Base-by-base conservation (phyloP, 805 yeast species). In the Lipomyces japonicus region DNA sequence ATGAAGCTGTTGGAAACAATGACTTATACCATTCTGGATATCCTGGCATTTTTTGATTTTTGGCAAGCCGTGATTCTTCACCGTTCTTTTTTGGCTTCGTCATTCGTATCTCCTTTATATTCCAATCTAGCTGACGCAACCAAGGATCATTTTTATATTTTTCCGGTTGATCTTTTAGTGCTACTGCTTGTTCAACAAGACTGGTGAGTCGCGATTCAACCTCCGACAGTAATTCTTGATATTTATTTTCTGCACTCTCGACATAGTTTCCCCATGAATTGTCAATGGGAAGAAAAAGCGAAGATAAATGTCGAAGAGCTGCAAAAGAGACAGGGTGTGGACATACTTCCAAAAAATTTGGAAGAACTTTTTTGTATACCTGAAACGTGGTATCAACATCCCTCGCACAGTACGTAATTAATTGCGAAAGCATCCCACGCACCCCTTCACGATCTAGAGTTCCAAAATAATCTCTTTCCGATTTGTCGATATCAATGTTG, bases 241-340 rank as follows among this genome's bases (percentile, higher is more conserved):
- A 91, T 42, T 79, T 66, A 1, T 61, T 47, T 65, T 93, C 98
- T 1, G 96, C 80, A 2, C 68, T 73, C 4, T 74, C 66, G n/a
- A 90, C 68, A 61, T 88, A 93, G 2, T 75, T 64, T 12, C 80
- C 72, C 98, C 98, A 93, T 12, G 69, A 61, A 12, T 75, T 66
- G 16, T 84, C 79, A 0, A 95, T 83, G 1, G 99, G 96, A 36
- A 95, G 68, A 42, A 90, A 78, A 39, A 86, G 77, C 19, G 83
- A 75, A 7, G 89, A 81, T 62, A 93, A 71, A 48, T 80, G 82
- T 57, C 84, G 74, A 39, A 93, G 70, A 1, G 96, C 96, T 0
- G 93, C 90, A 70, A 90, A 84, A 14, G 95, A 86, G 1, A 91
- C 95, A 0, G 98, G 97, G 67, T 93, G 98, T 0, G 98, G 96